phyloP scores from a whole-genome alignment of 805 yeast genomes.

The Candida pseudofarinosa region DNA sequence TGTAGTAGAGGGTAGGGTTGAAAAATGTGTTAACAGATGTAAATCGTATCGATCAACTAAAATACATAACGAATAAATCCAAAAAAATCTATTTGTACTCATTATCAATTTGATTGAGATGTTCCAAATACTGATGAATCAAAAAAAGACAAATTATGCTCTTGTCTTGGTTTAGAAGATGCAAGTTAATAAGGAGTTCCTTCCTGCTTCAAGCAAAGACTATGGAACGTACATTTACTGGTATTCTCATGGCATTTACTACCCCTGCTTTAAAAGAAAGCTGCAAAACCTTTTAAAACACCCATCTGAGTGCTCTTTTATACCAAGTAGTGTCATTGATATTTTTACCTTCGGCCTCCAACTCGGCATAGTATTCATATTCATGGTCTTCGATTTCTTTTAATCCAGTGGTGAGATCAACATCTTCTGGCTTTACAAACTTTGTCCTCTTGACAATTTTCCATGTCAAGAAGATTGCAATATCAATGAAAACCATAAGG shows the following conservation, averaged over 20 bases:
- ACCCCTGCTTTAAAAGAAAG: too few species aligned
- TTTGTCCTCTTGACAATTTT: conserved; percentile 34
- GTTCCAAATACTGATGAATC: not conserved
- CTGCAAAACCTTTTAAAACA: not conserved
- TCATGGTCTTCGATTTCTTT: conserved; percentile 50
- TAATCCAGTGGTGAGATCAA: conserved; percentile 43
- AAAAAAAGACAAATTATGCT: not conserved
- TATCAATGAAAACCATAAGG: conserved; percentile 56
- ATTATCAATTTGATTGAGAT: not conserved
- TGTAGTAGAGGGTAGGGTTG: too few species aligned
- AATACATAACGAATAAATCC: too few species aligned
- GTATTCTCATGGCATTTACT: too few species aligned
- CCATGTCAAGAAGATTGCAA: conserved; percentile 32
- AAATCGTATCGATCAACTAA: too few species aligned
- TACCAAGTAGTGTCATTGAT: conserved; percentile 6
- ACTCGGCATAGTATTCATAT: conserved; percentile 32
- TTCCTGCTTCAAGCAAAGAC: too few species aligned
- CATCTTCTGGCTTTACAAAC: conserved; percentile 39
- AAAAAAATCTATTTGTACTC: not conserved
- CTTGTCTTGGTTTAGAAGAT: not conserved
- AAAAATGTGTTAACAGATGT: too few species aligned
- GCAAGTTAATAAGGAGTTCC: not conserved
- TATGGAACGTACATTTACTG: too few species aligned
- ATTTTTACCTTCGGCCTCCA: conserved; percentile 21
- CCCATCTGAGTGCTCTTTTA: conserved; percentile 15